A percentile compares a stretch with the other conserved stretches of the same genome.
These are phyloP conservation scores for Pseudozyma sp. DNA, from an alignment of 1,284 basidiomycete genomes.

Conservation along the genomic window DNA sequence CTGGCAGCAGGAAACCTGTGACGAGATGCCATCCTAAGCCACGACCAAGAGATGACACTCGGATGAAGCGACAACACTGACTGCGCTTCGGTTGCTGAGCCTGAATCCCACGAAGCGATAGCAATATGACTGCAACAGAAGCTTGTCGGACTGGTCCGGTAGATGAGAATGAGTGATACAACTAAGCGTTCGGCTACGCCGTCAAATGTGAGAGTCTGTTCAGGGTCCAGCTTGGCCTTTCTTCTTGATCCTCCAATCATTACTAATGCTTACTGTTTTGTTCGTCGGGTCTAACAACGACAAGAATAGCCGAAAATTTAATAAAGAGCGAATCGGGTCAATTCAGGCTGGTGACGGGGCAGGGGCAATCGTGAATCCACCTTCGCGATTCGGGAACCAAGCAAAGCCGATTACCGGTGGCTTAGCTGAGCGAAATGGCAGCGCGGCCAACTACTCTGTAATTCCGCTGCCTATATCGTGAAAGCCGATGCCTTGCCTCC, in stretches of 20 bases:
- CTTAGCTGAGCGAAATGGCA: slow-evolving; percentile 12
- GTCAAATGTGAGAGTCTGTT: not conserved
- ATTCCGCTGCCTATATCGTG: not conserved
- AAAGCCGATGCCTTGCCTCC: too few relatives aligned
- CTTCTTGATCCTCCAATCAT: slow-evolving; percentile 1
- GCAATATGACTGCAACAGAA: too few relatives aligned
- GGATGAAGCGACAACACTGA: too few relatives aligned
- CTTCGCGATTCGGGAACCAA: slow-evolving; percentile 14
- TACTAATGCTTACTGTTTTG: slow-evolving; percentile 4
- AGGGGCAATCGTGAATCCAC: too few relatives aligned
- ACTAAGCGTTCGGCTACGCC: not conserved
- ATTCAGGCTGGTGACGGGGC: too few relatives aligned
- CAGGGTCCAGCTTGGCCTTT: slow-evolving; percentile 1
- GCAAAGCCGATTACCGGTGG: slow-evolving; percentile 24
- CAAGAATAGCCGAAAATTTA: too few relatives aligned
- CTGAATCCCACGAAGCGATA: too few relatives aligned
- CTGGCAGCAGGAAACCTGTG: not conserved
- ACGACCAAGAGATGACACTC: not conserved
- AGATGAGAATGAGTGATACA: not conserved
- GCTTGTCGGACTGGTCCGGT: too few relatives aligned
- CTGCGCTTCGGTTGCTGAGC: too few relatives aligned
- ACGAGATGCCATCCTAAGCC: slow-evolving; percentile 10
- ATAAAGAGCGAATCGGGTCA: too few relatives aligned
- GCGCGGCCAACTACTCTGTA: not conserved
- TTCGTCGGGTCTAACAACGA: not conserved